Evolutionary conservation across 2,329 filamentous ascomycete genomes (phyloP).

Genomic region (Exophiala sideris): DNA sequence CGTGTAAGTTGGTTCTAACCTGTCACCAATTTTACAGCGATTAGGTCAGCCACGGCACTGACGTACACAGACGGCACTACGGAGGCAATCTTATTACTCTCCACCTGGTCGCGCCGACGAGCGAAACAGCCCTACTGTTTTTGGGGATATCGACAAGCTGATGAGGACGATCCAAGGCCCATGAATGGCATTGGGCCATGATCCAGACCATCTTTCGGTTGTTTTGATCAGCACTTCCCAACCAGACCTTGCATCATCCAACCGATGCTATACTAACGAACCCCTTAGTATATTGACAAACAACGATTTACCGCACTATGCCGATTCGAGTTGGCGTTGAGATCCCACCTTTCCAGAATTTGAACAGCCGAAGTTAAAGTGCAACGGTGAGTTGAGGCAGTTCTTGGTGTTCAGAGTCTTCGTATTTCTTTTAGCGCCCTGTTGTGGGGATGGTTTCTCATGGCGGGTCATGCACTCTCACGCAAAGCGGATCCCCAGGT

Average conservation of each 20-base stretch:
- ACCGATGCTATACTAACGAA: background rate
- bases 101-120: too few relatives aligned
- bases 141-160: background rate
- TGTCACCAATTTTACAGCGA: too few relatives aligned
- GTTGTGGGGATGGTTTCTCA: too few relatives aligned
- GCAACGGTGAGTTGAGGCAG: constrained; percentile 5
- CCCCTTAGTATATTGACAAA: too few relatives aligned
- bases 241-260: background rate
- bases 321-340: constrained; percentile 4
- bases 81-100: too few relatives aligned
- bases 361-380: constrained; percentile 1
- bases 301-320: constrained; percentile 1
- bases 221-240: constrained; percentile 3
- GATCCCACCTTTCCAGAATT: constrained; percentile 7
- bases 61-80: too few relatives aligned
- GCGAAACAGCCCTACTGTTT: too few relatives aligned
- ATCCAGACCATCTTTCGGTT: constrained; percentile 5
- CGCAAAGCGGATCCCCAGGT: constrained; percentile 4
- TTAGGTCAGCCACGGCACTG: too few relatives aligned
- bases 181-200: background rate
- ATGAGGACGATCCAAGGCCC: background rate
- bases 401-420: constrained; percentile 6
- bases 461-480: too few relatives aligned
- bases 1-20: too few relatives aligned
- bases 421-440: constrained; percentile 23